Base-by-base conservation (phyloP, 1,284 basidiomycete genomes). In the Trichosporon ovoides region DNA sequence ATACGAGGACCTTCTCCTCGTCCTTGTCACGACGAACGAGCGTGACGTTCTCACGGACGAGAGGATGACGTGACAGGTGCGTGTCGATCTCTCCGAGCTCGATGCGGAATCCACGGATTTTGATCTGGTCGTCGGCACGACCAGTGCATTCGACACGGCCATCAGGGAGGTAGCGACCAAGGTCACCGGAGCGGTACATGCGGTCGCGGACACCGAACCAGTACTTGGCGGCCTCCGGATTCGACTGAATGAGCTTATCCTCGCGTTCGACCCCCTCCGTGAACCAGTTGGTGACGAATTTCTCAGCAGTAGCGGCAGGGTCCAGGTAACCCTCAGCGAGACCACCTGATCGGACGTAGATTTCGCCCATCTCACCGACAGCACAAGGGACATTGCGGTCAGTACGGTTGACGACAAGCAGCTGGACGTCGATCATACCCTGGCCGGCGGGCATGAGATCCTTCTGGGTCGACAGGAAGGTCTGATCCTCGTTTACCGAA, bases 51-150 rank as follows among this genome's bases (percentile, higher is more conserved):
- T 98, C 96, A 12, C 95, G 83, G 3, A 99, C 87, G 19, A 92
- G 84, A 7, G 91, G 89, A 75, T 98, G 95, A 69, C 93, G 87
- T 67, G 89, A 91, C 38, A 99, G 84, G 78, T 97, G 87, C 1
- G 91, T 97, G 76, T 99, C 96, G 66, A 99, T 98, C 79, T 99
- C 96, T 18, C 95, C 95, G 7, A 98, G 83, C 78, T 99, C 96
- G 73, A 99, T 98, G 35, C 96, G 84, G 86, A 99, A 99, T 7
- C 96, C 96, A 62, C 96, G 90, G 76, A 99, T 98, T 81, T 99
- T 98, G 80, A 99, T 91, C 76, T 99, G 96, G 74, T 98, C 96
- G 74, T 99, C 96, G 5, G 94, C 94, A 52, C 96, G 86, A 11
- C 96, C 96, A 0, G 91, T 95, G 77, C 96, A 98, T 75, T 98